phyloP scores from a whole-genome alignment of 2,329 filamentous ascomycete genomes.

The Fusarium guadeloupense region DNA sequence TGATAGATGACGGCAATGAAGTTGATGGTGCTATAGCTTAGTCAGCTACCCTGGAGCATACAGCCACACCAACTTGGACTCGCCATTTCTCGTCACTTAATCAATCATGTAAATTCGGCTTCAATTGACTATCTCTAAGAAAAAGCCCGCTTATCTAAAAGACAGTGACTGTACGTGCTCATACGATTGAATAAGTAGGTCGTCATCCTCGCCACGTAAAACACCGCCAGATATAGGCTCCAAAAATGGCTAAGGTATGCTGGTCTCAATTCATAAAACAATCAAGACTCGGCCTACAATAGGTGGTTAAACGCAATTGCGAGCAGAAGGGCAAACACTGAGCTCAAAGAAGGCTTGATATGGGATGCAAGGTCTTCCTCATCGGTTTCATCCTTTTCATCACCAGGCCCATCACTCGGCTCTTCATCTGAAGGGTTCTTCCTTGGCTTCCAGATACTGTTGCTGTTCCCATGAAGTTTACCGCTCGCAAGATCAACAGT shows the following conservation, averaged over 20 bases:
- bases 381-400: not conserved
- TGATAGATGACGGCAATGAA: slow-evolving; percentile 30
- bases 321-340: slow-evolving; percentile 20
- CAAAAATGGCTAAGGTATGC: slow-evolving; percentile 22
- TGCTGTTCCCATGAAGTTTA: slow-evolving; percentile 33
- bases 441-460: slow-evolving; percentile 26
- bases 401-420: not conserved
- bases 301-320: slow-evolving; percentile 13
- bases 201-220: not conserved
- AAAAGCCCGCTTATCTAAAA: slow-evolving; percentile 3
- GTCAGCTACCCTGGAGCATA: slow-evolving; percentile 21
- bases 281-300: slow-evolving; percentile 6
- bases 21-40: slow-evolving; percentile 14
- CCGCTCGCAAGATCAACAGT: slow-evolving; percentile 32
- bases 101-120: not conserved
- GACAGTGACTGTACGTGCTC: slow-evolving; percentile 1
- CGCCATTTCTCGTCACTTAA: not conserved
- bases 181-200: slow-evolving; percentile 8
- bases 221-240: slow-evolving; percentile 24
- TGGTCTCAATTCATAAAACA: not conserved
- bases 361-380: slow-evolving; percentile 25
- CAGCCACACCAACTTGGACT: not conserved
- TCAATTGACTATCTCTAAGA: slow-evolving; percentile 1
- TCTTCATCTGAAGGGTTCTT: slow-evolving; percentile 6
- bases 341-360: not conserved